Evolutionary conservation across 192 early-diverging fungal genomes (phyloP), one percentile per base, ranked within the genome.

Genomic region (Entomortierella beljakovae): DNA sequence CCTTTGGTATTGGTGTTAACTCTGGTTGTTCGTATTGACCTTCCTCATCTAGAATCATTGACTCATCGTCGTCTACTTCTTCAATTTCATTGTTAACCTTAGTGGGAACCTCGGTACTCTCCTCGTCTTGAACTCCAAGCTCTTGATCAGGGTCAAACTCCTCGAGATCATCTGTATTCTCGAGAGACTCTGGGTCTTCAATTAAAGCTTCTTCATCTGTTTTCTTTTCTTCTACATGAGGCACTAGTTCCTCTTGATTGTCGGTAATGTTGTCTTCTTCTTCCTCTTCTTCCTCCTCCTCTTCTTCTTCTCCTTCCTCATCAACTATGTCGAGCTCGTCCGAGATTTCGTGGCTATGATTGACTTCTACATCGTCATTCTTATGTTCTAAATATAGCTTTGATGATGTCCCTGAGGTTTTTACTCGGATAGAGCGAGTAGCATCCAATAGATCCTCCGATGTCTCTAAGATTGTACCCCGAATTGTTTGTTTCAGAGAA

Each of bases 361-460:
- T 37, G 11, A 40, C 67, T 20, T 25, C 37, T n/a, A 13, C 26
- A 1, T 40, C 54, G 16, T 57, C 29, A 18, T 65, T 46, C 7
- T 57, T 16, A 4, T 46, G 26, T 56, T 32, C 33, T 20, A 50
- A 3, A 22, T 53, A 25, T 23, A 33, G 15, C 20, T 40, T 51
- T 16, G 38, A 48, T 49, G 22, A 15, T 18, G 22, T 4, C 7
- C 10, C 20, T 18, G 64, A 15, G 43, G 22, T 58, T 25, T 31
- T 57, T 6, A 37, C 61, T 40, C 67, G 67, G 25, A 79, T 60
- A 11, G 67, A 32, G 8, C 75, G 67, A 46, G 49, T 23, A 6
- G 56, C 50, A 26, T 79, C 61, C 8, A 46, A 8, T 10, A 70
- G 60, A 22, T 79, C 61, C 9, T 79, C 75, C 1, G 43, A 11